Evolutionary conservation across 1,284 basidiomycete genomes (phyloP).

Genomic region (Trametes sp.): DNA sequence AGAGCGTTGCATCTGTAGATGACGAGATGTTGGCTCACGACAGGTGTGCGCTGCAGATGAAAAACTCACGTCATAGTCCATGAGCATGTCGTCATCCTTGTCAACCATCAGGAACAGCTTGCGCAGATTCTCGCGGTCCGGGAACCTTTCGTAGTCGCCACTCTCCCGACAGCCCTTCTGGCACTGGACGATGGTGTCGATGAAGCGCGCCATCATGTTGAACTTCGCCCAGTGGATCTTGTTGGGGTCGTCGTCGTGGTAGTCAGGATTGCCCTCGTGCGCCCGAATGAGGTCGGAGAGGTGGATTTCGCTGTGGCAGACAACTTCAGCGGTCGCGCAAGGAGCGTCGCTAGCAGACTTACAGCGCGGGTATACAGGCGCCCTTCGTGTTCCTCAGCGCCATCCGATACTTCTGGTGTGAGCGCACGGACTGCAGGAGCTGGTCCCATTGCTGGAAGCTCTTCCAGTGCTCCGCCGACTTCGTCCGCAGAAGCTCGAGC

Average conservation of each 20-base stretch:
- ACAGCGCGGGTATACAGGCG: constrained; percentile 84
- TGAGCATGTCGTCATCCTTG: constrained; percentile 47
- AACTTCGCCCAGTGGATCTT: constrained; percentile 89
- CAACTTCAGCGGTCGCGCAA: constrained; percentile 1
- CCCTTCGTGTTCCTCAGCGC: constrained; percentile 83
- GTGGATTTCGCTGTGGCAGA: constrained; percentile 73
- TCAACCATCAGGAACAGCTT: constrained; percentile 57
- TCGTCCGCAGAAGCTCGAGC: constrained; percentile 70
- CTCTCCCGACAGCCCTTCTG: constrained; percentile 73
- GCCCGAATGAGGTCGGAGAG: constrained; percentile 81
- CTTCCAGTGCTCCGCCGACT: constrained; percentile 70
- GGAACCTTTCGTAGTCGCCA: constrained; percentile 61
- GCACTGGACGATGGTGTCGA: constrained; percentile 71
- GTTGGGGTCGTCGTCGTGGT: constrained; percentile 60
- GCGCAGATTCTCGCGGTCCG: constrained; percentile 47
- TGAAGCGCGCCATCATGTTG: constrained; percentile 83
- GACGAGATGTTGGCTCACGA: neutral
- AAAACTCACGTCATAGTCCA: constrained; percentile 67
- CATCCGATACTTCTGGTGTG: constrained; percentile 81
- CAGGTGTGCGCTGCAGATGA: constrained; percentile 11
- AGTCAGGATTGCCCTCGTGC: constrained; percentile 78
- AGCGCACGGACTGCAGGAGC: constrained; percentile 72
- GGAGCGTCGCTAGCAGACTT: constrained; percentile 35
- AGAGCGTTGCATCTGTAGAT: constrained; percentile 62
- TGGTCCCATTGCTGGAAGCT: constrained; percentile 80